Evolutionary conservation across 306 rosid genomes (phyloP), one percentile per base, ranked within the genome.

Genomic region (Hylodesmum podocarpum): DNA sequence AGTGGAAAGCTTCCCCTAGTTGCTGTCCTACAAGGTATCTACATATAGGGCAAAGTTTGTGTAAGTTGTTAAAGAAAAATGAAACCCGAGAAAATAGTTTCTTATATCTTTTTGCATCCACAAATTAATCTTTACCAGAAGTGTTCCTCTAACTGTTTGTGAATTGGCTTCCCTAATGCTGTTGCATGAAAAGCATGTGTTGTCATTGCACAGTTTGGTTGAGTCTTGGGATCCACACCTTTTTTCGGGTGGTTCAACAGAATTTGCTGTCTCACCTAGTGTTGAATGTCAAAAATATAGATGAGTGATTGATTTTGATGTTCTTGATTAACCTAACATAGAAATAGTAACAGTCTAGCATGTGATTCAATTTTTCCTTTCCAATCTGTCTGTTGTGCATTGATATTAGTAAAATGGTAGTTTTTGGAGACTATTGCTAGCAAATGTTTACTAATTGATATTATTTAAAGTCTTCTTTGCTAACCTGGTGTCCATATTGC

Each of bases 401-500:
- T 28, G 28, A 22, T 28, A 74, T 67, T 34, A 31, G 46, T 59
- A 70, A 33, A 80, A 39, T 31, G 58, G 58, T 9, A 77, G 53
- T 34, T 49, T 66, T 76, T 16, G 70, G 41, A 28, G 43, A 71
- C 24, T 41, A 64, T 76, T 67, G 49, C 18, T 11, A 6, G 40
- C 50, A 61, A n/a, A 6, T 76, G 54, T 53, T 33, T 27, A 22
- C 43, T 70, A 41, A 18, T 76, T 75, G 65, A 51, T 43, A 46
- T 77, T 66, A 19, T 24, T 78, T 76, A 15, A 72, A 53, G n/a
- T 36, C 37, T 53, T 46, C 29, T 70, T 44, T 77, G 73, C 85
- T 71, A 84, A 95, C 98, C 97, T 84, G 98, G 98, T 66, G 91
- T 86, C 96, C 98, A 95, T 87, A 92, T 90, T 51, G 97, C 96